A percentile compares a stretch with the other conserved stretches of the same genome.
phyloP scores from a whole-genome alignment of 2,329 filamentous ascomycete genomes.

The Ampelomyces quisqualis region DNA sequence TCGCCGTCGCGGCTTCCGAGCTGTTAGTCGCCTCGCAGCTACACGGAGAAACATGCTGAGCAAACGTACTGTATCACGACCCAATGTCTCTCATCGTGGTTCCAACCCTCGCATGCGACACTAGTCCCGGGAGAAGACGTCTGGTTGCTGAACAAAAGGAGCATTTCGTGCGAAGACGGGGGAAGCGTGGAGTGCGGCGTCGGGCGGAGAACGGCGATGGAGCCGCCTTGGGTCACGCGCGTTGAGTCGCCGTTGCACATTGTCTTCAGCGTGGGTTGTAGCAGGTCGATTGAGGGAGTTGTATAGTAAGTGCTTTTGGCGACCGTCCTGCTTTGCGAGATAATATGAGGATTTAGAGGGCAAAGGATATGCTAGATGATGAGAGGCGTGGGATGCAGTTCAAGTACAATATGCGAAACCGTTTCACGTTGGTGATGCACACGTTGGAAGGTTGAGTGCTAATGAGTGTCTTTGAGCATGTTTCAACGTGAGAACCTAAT shows the following conservation, averaged over 20 bases:
- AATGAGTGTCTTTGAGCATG: constrained; percentile 42
- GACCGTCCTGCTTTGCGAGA: too few relatives aligned
- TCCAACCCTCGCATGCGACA: constrained; percentile 29
- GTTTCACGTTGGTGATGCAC: constrained; percentile 1
- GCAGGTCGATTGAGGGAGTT: too few relatives aligned
- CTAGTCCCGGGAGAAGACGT: constrained; percentile 25
- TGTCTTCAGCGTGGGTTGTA: neutral
- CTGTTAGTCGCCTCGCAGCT: neutral
- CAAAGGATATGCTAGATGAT: neutral
- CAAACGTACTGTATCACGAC: constrained; percentile 36
- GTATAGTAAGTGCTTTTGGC: too few relatives aligned
- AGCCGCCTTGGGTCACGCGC: constrained; percentile 37
- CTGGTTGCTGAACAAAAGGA: constrained; percentile 33
- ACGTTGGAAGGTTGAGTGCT: constrained; percentile 18
- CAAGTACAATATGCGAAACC: neutral
- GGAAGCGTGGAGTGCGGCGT: constrained; percentile 9
- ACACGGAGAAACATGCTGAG: too few relatives aligned
- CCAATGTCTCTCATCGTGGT: constrained; percentile 18
- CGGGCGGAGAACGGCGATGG: constrained; percentile 37
- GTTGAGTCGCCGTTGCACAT: constrained; percentile 38
- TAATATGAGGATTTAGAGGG: neutral
- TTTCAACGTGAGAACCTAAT: constrained; percentile 37
- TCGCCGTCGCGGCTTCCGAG: constrained; percentile 39
- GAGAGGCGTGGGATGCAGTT: neutral
- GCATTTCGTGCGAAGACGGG: constrained; percentile 23